Base-by-base conservation (phyloP, 108 stramenopile genomes). In the Skeletonema potamos region DNA sequence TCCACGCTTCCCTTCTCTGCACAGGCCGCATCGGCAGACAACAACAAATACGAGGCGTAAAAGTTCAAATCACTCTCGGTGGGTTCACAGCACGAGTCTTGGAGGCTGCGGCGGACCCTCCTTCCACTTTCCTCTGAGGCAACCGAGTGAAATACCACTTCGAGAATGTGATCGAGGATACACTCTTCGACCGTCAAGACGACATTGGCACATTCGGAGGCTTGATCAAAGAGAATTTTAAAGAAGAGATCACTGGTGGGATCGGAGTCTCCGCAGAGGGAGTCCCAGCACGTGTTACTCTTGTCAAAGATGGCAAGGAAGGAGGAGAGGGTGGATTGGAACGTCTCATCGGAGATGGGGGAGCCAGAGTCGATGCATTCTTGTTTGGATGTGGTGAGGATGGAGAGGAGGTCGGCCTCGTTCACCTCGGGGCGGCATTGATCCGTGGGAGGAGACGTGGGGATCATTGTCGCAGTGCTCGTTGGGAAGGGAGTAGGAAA, bases 131-230 rank as follows among this genome's bases (percentile, higher is more conserved):
- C 33, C 1, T 30, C 33, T 0, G 58, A 24, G 7, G 30, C 33
- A 34, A 2, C 10, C 0, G 33, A 30, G 5, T 11, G 8, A 30
- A 59, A 34, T 1, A 59, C 33, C 58, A 59, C n/a, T 1, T 59
- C 58, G 18, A 59, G 17, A 24, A 59, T 34, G 28, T 59, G 58
- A 34, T 33, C 58, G 9, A 64, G 46, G 24, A 78, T 64, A 39
- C 77, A 78, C 5, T 78, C 63, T 22, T 56, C 66, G 4, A 78
- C 64, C 15, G 65, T 44, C 26, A 71, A 13, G 32, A 59, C 44
- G 13, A 78, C 70, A 27, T 69, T 70, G 41, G 70, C 77, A 55
- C 77, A 78, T 27, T 55, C 54, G 24, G 77, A 69, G 20, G 64
- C 77, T 29, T 78, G 30, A 15, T 64, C 59, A 43, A 78, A 66